Conservation (phyloP, 352 stramenopile genomes). For the Pythium vanterpoolii region DNA sequence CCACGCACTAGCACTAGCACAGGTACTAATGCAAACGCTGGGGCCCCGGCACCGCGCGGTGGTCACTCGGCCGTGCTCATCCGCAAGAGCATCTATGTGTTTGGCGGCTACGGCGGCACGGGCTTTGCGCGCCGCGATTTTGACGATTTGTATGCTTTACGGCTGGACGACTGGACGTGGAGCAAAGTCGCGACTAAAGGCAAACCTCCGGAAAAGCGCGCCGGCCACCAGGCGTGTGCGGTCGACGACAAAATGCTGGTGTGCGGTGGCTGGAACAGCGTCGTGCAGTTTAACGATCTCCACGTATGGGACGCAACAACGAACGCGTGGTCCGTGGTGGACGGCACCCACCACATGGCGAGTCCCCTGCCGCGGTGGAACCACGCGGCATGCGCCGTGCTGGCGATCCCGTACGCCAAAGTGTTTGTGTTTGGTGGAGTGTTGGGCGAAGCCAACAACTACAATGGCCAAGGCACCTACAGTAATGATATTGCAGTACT, state of each 20-base stretch:
- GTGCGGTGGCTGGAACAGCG: slow-evolving; percentile 94
- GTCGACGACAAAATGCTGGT: slow-evolving; percentile 91
- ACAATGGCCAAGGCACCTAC: slow-evolving; percentile 80
- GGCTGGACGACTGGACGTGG: slow-evolving; percentile 87
- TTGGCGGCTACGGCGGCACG: slow-evolving; percentile 94
- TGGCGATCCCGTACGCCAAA: slow-evolving; percentile 94
- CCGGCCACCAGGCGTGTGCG: slow-evolving; percentile 89
- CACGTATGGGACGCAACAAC: slow-evolving; percentile 90
- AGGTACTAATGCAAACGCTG: neutral
- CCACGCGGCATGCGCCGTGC: slow-evolving; percentile 89
- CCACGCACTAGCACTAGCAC: neutral
- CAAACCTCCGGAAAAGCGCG: slow-evolving; percentile 87
- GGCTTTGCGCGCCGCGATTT: slow-evolving; percentile 93
- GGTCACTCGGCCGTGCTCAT: slow-evolving; percentile 89
- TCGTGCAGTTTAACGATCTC: slow-evolving; percentile 94
- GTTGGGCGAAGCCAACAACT: slow-evolving; percentile 86
- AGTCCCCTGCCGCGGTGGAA: slow-evolving; percentile 92
- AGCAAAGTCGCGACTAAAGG: slow-evolving; percentile 83
- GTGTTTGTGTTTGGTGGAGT: slow-evolving; percentile 97
- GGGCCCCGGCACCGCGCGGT: slow-evolving; percentile 73
- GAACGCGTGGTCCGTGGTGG: slow-evolving; percentile 82
- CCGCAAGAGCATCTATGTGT: slow-evolving; percentile 85
- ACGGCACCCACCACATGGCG: slow-evolving; percentile 62
- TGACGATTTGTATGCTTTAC: slow-evolving; percentile 90
- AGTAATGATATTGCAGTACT: slow-evolving; percentile 91